Base-by-base conservation (phyloP, 345 rosid species). In the Atalantia buxifolia region DNA sequence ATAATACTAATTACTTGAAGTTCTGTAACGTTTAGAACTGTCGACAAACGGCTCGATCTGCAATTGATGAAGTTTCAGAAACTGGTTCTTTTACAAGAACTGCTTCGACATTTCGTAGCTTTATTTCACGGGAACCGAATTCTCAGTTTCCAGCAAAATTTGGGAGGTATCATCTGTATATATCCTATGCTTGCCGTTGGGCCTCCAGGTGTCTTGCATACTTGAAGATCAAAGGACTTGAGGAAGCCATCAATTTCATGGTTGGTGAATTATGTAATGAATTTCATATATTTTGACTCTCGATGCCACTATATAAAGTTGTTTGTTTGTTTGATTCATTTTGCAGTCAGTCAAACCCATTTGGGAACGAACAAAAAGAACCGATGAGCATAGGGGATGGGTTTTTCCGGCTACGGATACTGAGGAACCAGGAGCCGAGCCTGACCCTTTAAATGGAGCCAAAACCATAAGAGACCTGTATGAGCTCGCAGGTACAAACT, bases 181-280 rank as follows among this genome's bases (percentile, higher is more conserved):
- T 95, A 77, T 94, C 97, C 3, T 93, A 94, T 87, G 98, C 98
- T 75, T 94, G 98, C 78, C 98, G 97, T 13, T 92, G 98, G 98
- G 98, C 97, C 61, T 91, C 92, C 31, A 87, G 98, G 79, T 92
- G 97, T 74, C 89, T 94, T 74, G 88, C 98, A 22, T 93, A 83
- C 86, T 81, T 95, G 82, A 92, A 90, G 89, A 78, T 93, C 80
- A 95, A 93, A 83, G 98, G 98, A 66, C 98, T 95, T 62, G 92
- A 90, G 35, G 84, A 88, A 64, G 92, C 89, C 78, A 93, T 95
- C 81, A 72, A 85, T 82, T 92, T 92, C 85, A 89, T 94, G 86
- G 98, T 92, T 45, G 77, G 90, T 89, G 73, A 65, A 72, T 65
- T 38, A n/a, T 21, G 19, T 6, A 13, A 56, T 65, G 45, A 27